phyloP scores from a whole-genome alignment of 2,329 filamentous ascomycete species.

The Berkeleyomyces rouxiae region DNA sequence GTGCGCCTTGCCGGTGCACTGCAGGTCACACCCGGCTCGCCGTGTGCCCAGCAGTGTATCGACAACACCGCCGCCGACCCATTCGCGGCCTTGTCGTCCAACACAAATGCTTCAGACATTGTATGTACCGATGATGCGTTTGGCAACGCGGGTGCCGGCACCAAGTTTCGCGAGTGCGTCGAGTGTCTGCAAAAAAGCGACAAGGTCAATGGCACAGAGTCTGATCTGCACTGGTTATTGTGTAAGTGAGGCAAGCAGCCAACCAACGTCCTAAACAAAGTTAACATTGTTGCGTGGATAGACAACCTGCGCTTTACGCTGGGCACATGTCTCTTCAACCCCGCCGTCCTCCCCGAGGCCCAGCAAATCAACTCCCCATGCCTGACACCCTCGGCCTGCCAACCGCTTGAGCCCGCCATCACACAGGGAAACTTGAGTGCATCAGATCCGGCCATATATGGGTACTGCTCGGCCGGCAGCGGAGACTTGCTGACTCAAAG shows the following conservation, averaged over 20 bases:
- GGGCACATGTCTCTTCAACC: constrained; percentile 29
- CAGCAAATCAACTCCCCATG: constrained; percentile 26
- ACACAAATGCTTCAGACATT: constrained; percentile 31
- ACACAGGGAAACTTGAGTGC: constrained; percentile 20
- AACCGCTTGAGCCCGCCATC: constrained; percentile 24
- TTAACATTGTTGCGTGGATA: constrained; percentile 15
- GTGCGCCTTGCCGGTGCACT: constrained; percentile 19
- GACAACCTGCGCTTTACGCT: constrained; percentile 35
- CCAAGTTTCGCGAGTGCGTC: constrained; percentile 31
- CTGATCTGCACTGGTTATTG: constrained; percentile 29
- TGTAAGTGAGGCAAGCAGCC: constrained; percentile 23
- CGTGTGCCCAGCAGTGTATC: constrained; percentile 32
- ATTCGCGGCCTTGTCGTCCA: constrained; percentile 22
- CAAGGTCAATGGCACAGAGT: constrained; percentile 23
- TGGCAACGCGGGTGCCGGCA: constrained; percentile 22
- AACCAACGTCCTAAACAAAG: background rate
- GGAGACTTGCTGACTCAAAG: constrained; percentile 19
- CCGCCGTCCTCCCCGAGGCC: constrained; percentile 20
- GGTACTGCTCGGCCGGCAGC: constrained; percentile 27
- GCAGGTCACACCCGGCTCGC: constrained; percentile 33
- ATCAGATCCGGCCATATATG: constrained; percentile 19
- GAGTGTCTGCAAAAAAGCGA: constrained; percentile 31
- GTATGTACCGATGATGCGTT: constrained; percentile 29
- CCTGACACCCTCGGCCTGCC: constrained; percentile 26
- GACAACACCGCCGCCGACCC: constrained; percentile 22